Evolutionary conservation across 2,329 filamentous ascomycete genomes (phyloP).

Genomic region (Plenodomus tracheiphilus): DNA sequence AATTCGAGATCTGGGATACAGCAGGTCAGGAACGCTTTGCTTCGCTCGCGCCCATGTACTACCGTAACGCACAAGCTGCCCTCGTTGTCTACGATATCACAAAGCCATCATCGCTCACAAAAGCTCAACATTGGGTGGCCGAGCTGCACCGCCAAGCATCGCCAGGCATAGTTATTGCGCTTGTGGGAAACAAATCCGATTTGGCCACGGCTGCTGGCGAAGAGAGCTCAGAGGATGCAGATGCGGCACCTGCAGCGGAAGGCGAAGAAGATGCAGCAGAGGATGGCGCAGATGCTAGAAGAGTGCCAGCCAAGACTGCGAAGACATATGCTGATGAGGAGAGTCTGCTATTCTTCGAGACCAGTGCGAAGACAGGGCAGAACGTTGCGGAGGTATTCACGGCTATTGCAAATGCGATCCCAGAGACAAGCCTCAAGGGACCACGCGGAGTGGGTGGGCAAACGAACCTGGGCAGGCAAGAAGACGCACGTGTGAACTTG

Average conservation of each 20-base stretch:
- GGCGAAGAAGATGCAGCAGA: conserved; percentile 58
- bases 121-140: conserved; percentile 98
- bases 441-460: conserved; percentile 66
- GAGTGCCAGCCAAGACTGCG: conserved; percentile 88
- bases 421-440: conserved; percentile 93
- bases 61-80: conserved; percentile 96
- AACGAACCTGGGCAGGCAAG: conserved; percentile 59
- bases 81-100: conserved; percentile 99
- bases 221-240: conserved; percentile 54
- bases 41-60: conserved; percentile 97
- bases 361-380: conserved; percentile 91
- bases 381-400: conserved; percentile 97
- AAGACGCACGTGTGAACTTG: conserved; percentile 80
- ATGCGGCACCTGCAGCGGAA: conserved; percentile 53
- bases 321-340: conserved; percentile 95
- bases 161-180: conserved; percentile 92
- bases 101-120: conserved; percentile 90
- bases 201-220: conserved; percentile 59
- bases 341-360: conserved; percentile 93
- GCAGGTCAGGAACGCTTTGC: conserved; percentile 97
- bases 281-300: conserved; percentile 74
- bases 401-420: conserved; percentile 96
- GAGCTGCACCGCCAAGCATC: conserved; percentile 95
- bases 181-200: conserved; percentile 90
- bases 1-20: conserved; percentile 87